Evolutionary conservation across 768 basidiomycete genomes (phyloP), one percentile per base, ranked within the genome.

Genomic region (Saitozyma sp.): DNA sequence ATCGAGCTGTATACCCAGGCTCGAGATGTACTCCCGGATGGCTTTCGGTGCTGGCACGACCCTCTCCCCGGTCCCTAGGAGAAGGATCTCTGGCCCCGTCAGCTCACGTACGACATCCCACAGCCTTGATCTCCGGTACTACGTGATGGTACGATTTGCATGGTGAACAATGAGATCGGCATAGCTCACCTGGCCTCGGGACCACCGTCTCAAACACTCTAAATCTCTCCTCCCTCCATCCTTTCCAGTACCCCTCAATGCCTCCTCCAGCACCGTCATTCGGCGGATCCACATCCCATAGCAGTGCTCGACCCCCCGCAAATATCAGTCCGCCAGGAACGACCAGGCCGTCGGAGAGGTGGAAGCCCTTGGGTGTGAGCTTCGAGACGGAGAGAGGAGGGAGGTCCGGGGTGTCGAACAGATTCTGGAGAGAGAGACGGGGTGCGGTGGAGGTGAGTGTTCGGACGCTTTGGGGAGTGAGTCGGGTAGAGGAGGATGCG

Each of bases 1-100:
- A 69, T 98, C 94, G 54, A 92, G 80, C 72, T 91, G 91, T 56
- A 96, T 89, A 14, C 94, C 95, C 50, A 91, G 76, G 50, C 84
- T 81, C 64, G 83, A 89, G 45, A 97, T 74, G 78, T 90, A 85
- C 49, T 85, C 82, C 41, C 88, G 83, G 13, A 97, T 73, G 39
- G 79, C 78, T 2, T 85, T 83, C 8, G 94, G 93, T 0, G 89
- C 86, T 56, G 88, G 87, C 6, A 86, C 80, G 19, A 88, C 84
- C 7, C 83, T 83, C 65, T 83, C 84, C 0, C 95, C 95, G 0
- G 95, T 96, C 0, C 95, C 95, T 13, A 99, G 82, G 1, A 98
- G 78, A 39, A 98, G 79, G 45, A 99, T 91, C 76, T 99, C 95
- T 97, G 63, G 8, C 10, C 42, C 8, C 8, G 53, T 61, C 54